phyloP scores from a whole-genome alignment of 345 rosid species.

The Theobroma cacao region DNA sequence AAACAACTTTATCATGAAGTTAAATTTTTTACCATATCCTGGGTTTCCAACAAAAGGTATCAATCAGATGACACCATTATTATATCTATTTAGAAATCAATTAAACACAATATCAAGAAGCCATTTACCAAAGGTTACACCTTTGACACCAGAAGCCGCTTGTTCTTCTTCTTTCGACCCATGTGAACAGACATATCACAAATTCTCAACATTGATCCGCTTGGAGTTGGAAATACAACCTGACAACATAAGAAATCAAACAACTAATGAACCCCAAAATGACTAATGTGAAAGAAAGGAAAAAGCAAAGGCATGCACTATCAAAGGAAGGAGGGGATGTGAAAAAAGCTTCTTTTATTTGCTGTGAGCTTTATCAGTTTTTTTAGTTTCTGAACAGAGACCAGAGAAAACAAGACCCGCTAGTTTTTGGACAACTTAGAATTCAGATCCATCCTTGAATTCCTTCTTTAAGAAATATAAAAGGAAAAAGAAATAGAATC shows the following conservation, averaged over 20 bases:
- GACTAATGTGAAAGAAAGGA: neutral
- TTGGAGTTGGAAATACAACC: neutral
- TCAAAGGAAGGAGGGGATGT: neutral
- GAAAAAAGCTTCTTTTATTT: neutral
- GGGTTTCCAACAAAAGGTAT: neutral
- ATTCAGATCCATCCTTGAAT: neutral
- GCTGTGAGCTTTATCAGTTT: neutral
- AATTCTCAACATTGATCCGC: neutral
- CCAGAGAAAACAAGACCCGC: neutral
- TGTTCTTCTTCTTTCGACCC: slow-evolving; percentile 3
- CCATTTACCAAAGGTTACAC: neutral
- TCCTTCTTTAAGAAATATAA: neutral
- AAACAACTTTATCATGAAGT: neutral
- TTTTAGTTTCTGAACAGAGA: neutral
- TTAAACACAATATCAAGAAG: neutral
- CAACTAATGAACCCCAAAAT: neutral
- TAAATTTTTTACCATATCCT: neutral
- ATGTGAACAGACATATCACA: neutral
- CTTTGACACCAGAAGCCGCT: neutral
- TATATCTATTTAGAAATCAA: neutral
- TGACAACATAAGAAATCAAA: slow-evolving; percentile 5
- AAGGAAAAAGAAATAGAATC: neutral
- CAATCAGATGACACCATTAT: neutral
- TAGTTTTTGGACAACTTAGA: neutral
- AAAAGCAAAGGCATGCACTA: neutral